Percentiles rank a stretch among this genome's conserved stretches.
Conservation (phyloP, 2,329 filamentous ascomycete genomes). For the Xylariomycetidae sp. region DNA sequence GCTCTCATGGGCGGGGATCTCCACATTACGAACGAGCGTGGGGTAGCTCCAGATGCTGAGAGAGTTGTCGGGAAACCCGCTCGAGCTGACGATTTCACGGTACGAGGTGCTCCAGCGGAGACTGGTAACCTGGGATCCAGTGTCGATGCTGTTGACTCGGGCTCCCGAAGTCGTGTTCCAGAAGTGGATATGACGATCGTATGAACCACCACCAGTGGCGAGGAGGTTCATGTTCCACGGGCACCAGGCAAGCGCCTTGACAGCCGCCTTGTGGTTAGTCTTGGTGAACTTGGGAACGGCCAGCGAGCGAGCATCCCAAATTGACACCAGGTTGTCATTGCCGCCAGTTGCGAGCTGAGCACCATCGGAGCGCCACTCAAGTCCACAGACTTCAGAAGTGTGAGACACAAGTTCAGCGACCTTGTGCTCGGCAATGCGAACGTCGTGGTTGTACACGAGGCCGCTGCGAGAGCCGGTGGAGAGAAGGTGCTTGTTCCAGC, state of each 20-base stretch:
- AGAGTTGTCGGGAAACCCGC: conserved; percentile 98
- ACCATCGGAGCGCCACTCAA: conserved; percentile 96
- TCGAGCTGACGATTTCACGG: conserved; percentile 96
- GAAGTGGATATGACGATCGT: conserved; percentile 98
- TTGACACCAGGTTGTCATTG: conserved; percentile 98
- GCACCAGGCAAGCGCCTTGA: conserved; percentile 98
- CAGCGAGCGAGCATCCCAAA: conserved; percentile 95
- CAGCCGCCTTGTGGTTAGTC: conserved; percentile 98
- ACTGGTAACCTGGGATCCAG: conserved; percentile 93
- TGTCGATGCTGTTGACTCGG: conserved; percentile 98
- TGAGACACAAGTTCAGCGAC: conserved; percentile 94
- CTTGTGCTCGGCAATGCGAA: conserved; percentile 97
- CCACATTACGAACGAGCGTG: conserved; percentile 91
- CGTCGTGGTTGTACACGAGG: conserved; percentile 97
- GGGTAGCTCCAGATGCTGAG: conserved; percentile 99
- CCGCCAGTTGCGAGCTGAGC: conserved; percentile 95
- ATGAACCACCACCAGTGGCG: conserved; percentile 91
- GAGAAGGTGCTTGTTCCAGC: conserved; percentile 97
- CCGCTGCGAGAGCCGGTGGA: conserved; percentile 93
- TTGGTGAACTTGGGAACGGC: conserved; percentile 97
- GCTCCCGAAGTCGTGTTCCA: conserved; percentile 99
- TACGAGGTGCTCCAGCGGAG: conserved; percentile 95
- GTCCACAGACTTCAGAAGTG: conserved; percentile 94
- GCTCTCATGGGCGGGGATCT: conserved; percentile 96
- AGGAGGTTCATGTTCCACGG: conserved; percentile 98